Conservation (phyloP, 441 rosid genomes). For the Croton laevigatus region DNA sequence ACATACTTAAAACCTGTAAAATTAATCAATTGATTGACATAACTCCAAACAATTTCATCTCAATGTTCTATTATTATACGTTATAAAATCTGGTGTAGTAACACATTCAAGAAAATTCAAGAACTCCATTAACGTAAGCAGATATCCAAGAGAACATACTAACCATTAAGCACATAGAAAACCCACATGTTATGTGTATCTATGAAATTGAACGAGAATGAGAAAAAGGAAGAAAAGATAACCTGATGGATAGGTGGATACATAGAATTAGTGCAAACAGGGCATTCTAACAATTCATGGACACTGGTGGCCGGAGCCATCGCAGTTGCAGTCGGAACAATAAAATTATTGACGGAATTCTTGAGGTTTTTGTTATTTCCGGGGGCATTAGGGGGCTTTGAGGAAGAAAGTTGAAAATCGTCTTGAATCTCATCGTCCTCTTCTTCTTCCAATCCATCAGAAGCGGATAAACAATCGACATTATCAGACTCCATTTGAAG, state of each 20-base stretch:
- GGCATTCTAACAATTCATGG: conserved; percentile 79
- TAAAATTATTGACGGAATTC: conserved; percentile 23
- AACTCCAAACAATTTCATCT: not conserved
- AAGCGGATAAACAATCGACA: conserved; percentile 68
- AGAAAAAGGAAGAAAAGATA: not conserved
- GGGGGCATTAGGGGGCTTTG: conserved; percentile 40
- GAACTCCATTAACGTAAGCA: not conserved
- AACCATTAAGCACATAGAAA: conserved; percentile 1
- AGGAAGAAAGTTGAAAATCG: conserved; percentile 46
- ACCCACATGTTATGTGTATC: conserved; percentile 19
- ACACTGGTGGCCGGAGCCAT: conserved; percentile 72
- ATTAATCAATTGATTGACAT: not conserved
- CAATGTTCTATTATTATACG: not conserved
- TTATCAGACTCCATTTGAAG: conserved; percentile 57
- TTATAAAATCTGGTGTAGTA: not conserved
- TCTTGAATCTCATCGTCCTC: conserved; percentile 77
- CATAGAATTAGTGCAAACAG: conserved; percentile 84
- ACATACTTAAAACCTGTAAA: not conserved
- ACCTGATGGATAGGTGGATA: conserved; percentile 93
- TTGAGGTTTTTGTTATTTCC: conserved; percentile 23
- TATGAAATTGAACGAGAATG: conserved; percentile 18
- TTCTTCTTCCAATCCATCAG: conserved; percentile 52
- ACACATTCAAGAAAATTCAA: not conserved
- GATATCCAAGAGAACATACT: not conserved
- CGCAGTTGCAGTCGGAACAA: conserved; percentile 40